phyloP scores from a whole-genome alignment of 768 basidiomycete genomes.

The Saitozyma sp. region DNA sequence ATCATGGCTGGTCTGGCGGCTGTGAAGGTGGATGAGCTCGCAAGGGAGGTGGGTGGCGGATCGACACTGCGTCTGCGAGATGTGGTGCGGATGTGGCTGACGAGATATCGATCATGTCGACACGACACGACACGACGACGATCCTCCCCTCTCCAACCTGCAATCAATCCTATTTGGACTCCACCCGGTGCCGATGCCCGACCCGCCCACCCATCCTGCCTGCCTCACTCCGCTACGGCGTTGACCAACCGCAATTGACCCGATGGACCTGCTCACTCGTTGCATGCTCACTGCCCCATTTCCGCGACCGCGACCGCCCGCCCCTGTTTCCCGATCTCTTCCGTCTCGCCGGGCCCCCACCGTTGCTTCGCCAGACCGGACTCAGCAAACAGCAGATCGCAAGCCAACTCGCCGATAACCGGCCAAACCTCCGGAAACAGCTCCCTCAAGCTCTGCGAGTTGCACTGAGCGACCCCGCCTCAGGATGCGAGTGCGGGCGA shows the following conservation, averaged over 20 bases:
- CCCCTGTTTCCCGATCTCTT: too few relatives aligned
- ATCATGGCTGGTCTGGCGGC: conserved; percentile 17
- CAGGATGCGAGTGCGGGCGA: too few relatives aligned
- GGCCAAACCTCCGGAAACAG: conserved; percentile 28
- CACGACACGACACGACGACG: too few relatives aligned
- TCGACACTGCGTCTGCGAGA: not conserved
- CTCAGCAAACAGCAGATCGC: conserved; percentile 32
- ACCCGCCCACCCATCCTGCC: too few relatives aligned
- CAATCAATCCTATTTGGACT: too few relatives aligned
- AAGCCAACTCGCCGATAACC: conserved; percentile 26
- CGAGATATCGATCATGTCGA: not conserved
- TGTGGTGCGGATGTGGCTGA: not conserved
- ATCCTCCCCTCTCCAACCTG: too few relatives aligned
- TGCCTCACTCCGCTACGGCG: too few relatives aligned
- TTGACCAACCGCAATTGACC: too few relatives aligned
- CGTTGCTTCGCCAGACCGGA: conserved; percentile 21
- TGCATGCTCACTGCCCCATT: too few relatives aligned
- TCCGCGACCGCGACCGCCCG: too few relatives aligned
- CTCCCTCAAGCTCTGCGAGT: conserved; percentile 19
- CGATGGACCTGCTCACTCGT: too few relatives aligned
- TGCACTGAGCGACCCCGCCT: not conserved
- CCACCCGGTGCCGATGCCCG: too few relatives aligned
- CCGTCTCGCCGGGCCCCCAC: not conserved
- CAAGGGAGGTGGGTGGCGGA: conserved; percentile 14
- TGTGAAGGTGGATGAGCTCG: conserved; percentile 20